These are phyloP conservation scores for Pseudocercospora crystallina DNA, from an alignment of 2,329 filamentous ascomycete species.

Conservation along the genomic window DNA sequence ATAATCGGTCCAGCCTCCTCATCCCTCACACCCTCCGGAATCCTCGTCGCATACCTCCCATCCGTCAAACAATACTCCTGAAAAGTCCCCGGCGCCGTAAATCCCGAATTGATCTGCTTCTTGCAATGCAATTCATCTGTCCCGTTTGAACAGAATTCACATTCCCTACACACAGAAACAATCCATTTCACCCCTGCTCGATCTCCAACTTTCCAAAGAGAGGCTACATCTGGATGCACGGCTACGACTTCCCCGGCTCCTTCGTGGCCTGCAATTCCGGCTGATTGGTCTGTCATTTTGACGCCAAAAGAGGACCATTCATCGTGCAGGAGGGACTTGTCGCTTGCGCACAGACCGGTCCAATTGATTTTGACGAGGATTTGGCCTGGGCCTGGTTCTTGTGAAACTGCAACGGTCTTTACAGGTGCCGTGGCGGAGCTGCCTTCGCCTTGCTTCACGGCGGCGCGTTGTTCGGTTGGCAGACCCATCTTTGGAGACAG, in stretches of 20 bases:
- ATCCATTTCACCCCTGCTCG: conserved; percentile 37
- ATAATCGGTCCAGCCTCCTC: conserved; percentile 42
- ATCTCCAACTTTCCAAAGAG: conserved; percentile 33
- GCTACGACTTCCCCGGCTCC: conserved; percentile 34
- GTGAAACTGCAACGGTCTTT: conserved; percentile 33
- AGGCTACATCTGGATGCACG: conserved; percentile 25
- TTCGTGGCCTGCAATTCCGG: conserved; percentile 34
- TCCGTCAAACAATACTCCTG: conserved; percentile 39
- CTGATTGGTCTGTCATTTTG: conserved; percentile 28
- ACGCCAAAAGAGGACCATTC: conserved; percentile 37
- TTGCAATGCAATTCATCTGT: conserved; percentile 39
- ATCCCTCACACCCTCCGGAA: conserved; percentile 39
- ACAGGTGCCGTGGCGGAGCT: conserved; percentile 32
- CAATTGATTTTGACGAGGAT: conserved; percentile 40
- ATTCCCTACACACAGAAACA: conserved; percentile 29
- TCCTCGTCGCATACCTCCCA: conserved; percentile 36
- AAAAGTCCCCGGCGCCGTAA: conserved; percentile 40
- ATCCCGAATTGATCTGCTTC: conserved; percentile 39
- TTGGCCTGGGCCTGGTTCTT: conserved; percentile 33
- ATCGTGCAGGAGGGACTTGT: conserved; percentile 40
- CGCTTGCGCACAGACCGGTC: conserved; percentile 36
- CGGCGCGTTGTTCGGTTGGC: conserved; percentile 37
- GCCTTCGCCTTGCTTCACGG: conserved; percentile 37
- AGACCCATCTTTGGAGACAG: conserved; percentile 26
- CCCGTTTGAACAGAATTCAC: conserved; percentile 36